These are phyloP conservation scores for Kazachstania martiniae DNA, from an alignment of 805 yeast species.

Conservation along the genomic window DNA sequence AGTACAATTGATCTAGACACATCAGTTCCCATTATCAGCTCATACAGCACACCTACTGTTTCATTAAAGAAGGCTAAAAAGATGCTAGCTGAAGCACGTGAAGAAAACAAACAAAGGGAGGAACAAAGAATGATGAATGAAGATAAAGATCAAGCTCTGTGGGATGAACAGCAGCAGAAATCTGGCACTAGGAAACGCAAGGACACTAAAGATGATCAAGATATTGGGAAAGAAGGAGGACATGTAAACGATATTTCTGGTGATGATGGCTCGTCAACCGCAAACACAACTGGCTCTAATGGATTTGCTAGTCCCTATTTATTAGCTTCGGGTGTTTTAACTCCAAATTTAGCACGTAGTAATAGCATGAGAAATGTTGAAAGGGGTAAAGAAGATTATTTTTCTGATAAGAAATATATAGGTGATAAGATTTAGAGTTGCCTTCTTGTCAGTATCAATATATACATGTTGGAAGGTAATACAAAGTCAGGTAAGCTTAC, in stretches of 20 bases:
- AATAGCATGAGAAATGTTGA: conserved; percentile 4
- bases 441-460: too few species aligned
- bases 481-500: too few species aligned
- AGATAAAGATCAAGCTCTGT: conserved; percentile 21
- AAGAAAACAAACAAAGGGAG: conserved; percentile 51
- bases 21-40: conserved; percentile 78
- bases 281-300: conserved; percentile 14
- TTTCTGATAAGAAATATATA: background rate
- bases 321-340: conserved; percentile 48
- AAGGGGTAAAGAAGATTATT: conserved; percentile 4
- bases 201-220: background rate
- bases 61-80: conserved; percentile 81
- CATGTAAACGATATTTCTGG: conserved; percentile 12
- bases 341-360: conserved; percentile 33
- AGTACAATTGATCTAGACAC: conserved; percentile 96
- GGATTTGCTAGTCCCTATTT: conserved; percentile 64
- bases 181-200: conserved; percentile 4
- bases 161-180: conserved; percentile 23
- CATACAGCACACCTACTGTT: conserved; percentile 93
- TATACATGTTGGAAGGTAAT: too few species aligned
- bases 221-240: conserved; percentile 9
- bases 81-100: conserved; percentile 71
- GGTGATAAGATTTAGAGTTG: background rate
- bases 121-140: conserved; percentile 25
- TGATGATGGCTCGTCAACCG: conserved; percentile 6